Conservation (phyloP, 306 rosid genomes). For the Begonia peltatifolia region DNA sequence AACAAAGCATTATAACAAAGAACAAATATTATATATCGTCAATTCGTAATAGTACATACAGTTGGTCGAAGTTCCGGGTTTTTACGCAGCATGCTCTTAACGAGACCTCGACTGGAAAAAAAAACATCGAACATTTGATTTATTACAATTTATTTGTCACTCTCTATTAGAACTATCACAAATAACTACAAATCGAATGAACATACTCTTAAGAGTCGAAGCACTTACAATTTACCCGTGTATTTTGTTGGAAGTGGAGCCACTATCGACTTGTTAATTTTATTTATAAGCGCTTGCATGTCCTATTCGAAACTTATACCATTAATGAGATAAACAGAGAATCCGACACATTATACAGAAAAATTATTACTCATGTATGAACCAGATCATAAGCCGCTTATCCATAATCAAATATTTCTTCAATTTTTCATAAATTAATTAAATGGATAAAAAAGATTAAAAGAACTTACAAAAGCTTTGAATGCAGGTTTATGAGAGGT, state of each 20-base stretch:
- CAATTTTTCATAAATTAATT: too few relatives aligned
- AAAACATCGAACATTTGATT: not conserved
- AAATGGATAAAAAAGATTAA: constrained; percentile 4
- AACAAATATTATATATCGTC: too few relatives aligned
- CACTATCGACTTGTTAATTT: constrained; percentile 88
- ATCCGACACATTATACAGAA: too few relatives aligned
- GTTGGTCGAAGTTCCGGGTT: constrained; percentile 96
- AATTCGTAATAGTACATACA: constrained; percentile 31
- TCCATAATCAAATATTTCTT: too few relatives aligned
- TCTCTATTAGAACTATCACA: not conserved
- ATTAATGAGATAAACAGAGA: not conserved
- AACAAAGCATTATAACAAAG: too few relatives aligned
- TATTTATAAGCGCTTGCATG: constrained; percentile 90
- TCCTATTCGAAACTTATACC: constrained; percentile 27
- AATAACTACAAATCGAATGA: not conserved
- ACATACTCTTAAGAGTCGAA: constrained; percentile 6
- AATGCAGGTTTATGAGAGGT: constrained; percentile 73
- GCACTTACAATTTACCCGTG: constrained; percentile 77
- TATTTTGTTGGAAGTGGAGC: constrained; percentile 95
- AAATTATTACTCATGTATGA: too few relatives aligned
- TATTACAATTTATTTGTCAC: too few relatives aligned
- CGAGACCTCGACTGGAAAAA: constrained; percentile 77
- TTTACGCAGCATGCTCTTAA: constrained; percentile 97
- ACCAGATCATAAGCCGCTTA: too few relatives aligned
- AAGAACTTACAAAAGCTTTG: constrained; percentile 86